Conservation (phyloP, 371 early-diverging fungal genomes). For the Saksenaea oblongispora region DNA sequence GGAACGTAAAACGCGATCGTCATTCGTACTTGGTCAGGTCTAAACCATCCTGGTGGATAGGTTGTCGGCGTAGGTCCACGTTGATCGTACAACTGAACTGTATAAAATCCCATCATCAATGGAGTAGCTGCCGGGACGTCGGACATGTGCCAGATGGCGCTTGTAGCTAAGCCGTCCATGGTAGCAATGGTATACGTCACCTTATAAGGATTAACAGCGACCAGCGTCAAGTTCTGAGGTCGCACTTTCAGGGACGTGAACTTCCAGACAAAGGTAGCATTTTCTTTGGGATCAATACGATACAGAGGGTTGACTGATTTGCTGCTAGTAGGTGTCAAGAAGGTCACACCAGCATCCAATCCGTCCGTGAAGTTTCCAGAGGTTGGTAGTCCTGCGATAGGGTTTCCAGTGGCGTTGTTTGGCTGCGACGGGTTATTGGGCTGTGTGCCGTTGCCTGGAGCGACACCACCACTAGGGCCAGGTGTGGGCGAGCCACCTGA, state of each 20-base stretch:
- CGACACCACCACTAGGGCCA: not conserved
- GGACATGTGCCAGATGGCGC: conserved; percentile 46
- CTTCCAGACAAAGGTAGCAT: conserved; percentile 49
- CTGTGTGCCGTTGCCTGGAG: conserved; percentile 1
- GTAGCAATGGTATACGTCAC: conserved; percentile 44
- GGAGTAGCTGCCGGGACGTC: conserved; percentile 44
- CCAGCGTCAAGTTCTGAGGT: conserved; percentile 46
- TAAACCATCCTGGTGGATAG: conserved; percentile 38
- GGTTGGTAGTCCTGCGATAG: conserved; percentile 34
- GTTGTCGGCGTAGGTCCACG: conserved; percentile 36
- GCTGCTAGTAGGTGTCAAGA: conserved; percentile 41
- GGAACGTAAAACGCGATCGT: conserved; percentile 47
- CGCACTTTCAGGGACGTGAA: conserved; percentile 41
- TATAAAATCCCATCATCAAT: conserved; percentile 46
- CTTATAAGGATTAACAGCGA: conserved; percentile 40
- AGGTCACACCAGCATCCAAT: conserved; percentile 38
- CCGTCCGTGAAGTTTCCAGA: conserved; percentile 41
- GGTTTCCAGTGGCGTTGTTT: conserved; percentile 9
- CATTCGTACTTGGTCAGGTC: conserved; percentile 26
- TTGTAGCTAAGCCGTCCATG: conserved; percentile 38
- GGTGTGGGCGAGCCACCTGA: not conserved
- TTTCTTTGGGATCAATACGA: conserved; percentile 39
- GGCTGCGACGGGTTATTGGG: not conserved
- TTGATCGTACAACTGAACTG: conserved; percentile 49
- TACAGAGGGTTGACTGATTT: conserved; percentile 47